Conservation (phyloP, 73 alveolate genomes). For the Tetrahymena thermophila region DNA sequence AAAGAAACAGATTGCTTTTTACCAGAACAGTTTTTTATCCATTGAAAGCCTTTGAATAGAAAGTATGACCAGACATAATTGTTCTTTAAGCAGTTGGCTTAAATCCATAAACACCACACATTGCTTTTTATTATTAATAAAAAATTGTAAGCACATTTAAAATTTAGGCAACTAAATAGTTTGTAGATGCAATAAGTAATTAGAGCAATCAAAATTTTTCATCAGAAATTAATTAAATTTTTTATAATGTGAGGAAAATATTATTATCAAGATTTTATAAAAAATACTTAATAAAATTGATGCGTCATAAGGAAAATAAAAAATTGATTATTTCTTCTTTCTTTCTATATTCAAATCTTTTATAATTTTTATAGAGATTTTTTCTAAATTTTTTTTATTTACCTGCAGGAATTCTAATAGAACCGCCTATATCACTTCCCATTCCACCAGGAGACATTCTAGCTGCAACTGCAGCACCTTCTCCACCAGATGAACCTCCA, state of each 20-base stretch:
- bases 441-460: slow-evolving; percentile 57
- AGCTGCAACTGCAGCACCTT: slow-evolving; percentile 62
- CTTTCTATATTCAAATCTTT: neutral
- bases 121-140: neutral
- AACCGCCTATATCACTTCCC: slow-evolving; percentile 76
- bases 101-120: neutral
- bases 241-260: too few species aligned
- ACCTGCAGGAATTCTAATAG: slow-evolving; percentile 62
- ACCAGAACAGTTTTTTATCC: slow-evolving; percentile 55
- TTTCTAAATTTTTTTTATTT: neutral
- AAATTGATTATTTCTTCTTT: neutral
- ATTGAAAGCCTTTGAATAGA: slow-evolving; percentile 53
- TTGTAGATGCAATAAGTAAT: neutral
- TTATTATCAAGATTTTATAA: too few species aligned
- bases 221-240: too few species aligned
- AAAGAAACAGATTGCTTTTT: neutral
- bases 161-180: neutral
- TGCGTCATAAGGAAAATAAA: neutral
- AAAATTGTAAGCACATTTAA: neutral
- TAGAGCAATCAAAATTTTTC: too few species aligned
- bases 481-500: slow-evolving; percentile 86
- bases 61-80: neutral
- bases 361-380: too few species aligned
- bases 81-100: neutral
- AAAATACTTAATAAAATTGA: neutral